Evolutionary conservation across 257 asterid species (phyloP).

Genomic region (Verbascum thapsus): DNA sequence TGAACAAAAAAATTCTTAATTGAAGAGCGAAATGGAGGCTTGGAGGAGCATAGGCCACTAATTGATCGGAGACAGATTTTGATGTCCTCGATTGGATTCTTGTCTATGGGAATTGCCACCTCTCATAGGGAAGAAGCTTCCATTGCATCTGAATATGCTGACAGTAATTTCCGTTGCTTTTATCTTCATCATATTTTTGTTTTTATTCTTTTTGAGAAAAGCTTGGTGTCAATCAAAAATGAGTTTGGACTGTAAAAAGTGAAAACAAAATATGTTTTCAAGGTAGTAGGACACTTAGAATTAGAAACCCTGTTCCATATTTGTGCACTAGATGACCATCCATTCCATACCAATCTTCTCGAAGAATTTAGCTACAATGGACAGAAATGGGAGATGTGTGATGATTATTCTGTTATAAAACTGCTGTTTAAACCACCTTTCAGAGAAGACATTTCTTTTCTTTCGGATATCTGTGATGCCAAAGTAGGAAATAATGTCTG

Average conservation of each 20-base stretch:
- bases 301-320: neutral
- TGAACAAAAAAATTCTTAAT: slow-evolving; percentile 1
- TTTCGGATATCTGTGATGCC: neutral
- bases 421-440: neutral
- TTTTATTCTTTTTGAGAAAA: neutral
- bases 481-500: neutral
- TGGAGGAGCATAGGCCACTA: slow-evolving; percentile 40
- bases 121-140: slow-evolving; percentile 42
- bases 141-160: slow-evolving; percentile 72
- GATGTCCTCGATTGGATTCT: slow-evolving; percentile 57
- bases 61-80: slow-evolving; percentile 64
- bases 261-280: neutral
- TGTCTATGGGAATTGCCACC: slow-evolving; percentile 38
- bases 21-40: slow-evolving; percentile 45
- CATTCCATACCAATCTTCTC: neutral
- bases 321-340: neutral
- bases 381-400: neutral
- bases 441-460: slow-evolving; percentile 2
- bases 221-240: neutral
- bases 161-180: slow-evolving; percentile 57
- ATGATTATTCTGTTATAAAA: neutral
- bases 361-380: neutral
- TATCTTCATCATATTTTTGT: neutral
- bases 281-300: slow-evolving; percentile 1
- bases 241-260: slow-evolving; percentile 2